phyloP scores from a whole-genome alignment of 2,329 filamentous ascomycete genomes.

The Pseudogymnoascus sp. region DNA sequence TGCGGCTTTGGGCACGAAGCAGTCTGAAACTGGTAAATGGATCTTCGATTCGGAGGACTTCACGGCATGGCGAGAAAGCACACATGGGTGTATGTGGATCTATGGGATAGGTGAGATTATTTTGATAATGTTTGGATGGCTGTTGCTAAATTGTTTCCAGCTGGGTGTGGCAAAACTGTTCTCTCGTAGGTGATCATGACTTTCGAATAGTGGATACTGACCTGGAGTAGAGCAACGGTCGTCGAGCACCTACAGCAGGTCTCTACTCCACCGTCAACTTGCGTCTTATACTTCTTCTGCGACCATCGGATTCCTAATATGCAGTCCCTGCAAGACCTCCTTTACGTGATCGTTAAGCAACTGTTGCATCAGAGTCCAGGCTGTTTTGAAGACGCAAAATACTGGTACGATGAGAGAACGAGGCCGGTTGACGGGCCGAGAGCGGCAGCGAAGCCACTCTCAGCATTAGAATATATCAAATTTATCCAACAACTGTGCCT shows the following conservation, averaged over 20 bases:
- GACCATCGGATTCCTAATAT: constrained; percentile 10
- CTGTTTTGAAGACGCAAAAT: constrained; percentile 6
- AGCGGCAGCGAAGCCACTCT: neutral
- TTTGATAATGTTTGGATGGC: neutral
- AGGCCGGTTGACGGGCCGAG: neutral
- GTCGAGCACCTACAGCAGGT: neutral
- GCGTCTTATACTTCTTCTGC: constrained; percentile 15
- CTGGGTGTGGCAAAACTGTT: constrained; percentile 14
- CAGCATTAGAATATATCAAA: neutral
- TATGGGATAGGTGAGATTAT: constrained; percentile 10
- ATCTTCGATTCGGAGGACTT: constrained; percentile 11
- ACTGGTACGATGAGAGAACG: neutral
- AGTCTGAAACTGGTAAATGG: constrained; percentile 12
- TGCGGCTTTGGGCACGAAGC: constrained; percentile 3
- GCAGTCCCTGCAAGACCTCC: constrained; percentile 10
- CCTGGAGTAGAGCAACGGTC: neutral
- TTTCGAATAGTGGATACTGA: neutral
- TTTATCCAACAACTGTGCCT: neutral
- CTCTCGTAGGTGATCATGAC: constrained; percentile 11
- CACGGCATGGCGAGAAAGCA: constrained; percentile 5
- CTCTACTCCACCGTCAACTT: neutral
- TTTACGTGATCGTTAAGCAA: constrained; percentile 12
- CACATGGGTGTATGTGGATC: constrained; percentile 11
- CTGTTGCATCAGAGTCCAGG: constrained; percentile 1
- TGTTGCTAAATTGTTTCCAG: constrained; percentile 7